Base-by-base conservation (phyloP, 495 filamentous ascomycete species). In the Pyronema domesticum region DNA sequence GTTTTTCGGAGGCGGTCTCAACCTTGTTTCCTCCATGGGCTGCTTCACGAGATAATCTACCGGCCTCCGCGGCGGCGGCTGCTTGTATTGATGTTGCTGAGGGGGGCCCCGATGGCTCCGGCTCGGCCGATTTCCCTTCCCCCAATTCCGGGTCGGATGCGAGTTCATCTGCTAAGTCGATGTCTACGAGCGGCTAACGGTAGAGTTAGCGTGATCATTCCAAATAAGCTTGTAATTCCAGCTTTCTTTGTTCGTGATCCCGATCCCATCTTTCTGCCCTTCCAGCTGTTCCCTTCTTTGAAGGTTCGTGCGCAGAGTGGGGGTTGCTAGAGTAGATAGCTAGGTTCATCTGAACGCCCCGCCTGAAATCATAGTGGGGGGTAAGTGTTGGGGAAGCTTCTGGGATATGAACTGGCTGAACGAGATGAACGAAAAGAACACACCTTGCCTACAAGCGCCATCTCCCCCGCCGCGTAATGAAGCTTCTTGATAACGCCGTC, bases 401-500 rank as follows among this genome's bases (percentile, higher is more conserved):
- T 30, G 23, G 23, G 23, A 30, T 30, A 30, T 30, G 23, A 30
- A 30, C 23, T 30, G 23, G 5, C 1, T 5, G 5, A 5, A 30
- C 23, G 23, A 30, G 23, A 30, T 30, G 23, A 30, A 30, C 3
- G 18, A 3, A 15, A 42, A 23, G 13, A 57, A 53, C 68, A 58
- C 72, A 60, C 63, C 55, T 66, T 86, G 55, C 91, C 91, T 8
- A 95, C 94, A 62, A 86, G 83, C 17, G 89, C 89, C 74, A 94
- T 94, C 58, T 96, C 91, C 55, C 94, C 93, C 13, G 89, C 80
- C 49, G 95, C 86, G 65, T 94, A 96, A 67, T 96, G 79, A 30
- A 99, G 73, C 70, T 87, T 95, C 72, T 94, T 95, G 50, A 99
- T 89, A 1, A 96, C 82, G 14, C 91, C 93, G 54, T 87, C 83